A percentile compares a stretch with the other conserved stretches of the same genome.
Evolutionary conservation across 192 early-diverging fungal species (phyloP).

Genomic region (Jimgerdemannia flammicorona): DNA sequence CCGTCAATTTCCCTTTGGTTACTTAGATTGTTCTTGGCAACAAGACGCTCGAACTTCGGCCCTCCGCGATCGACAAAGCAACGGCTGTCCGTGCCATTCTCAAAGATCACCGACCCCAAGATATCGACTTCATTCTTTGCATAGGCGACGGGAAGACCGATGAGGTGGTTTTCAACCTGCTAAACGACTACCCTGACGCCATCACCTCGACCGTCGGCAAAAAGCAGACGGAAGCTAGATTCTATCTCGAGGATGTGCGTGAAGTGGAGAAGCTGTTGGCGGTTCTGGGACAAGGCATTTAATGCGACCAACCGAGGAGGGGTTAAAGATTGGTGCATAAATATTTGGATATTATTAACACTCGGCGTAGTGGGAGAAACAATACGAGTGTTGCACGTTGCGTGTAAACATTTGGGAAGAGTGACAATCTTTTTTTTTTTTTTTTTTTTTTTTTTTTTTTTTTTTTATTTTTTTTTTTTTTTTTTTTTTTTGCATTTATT

Average conservation of each 20-base stretch:
- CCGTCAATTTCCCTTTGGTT: too few species aligned
- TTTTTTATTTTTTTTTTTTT: too few species aligned
- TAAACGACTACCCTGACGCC: constrained; percentile 52
- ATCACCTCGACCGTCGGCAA: constrained; percentile 94
- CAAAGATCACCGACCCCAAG: constrained; percentile 56
- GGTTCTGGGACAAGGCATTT: constrained; percentile 29
- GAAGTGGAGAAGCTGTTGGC: constrained; percentile 44
- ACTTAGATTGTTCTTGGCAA: constrained; percentile 86
- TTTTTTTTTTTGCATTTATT: too few species aligned
- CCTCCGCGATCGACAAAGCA: constrained; percentile 89
- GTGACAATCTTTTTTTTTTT: too few species aligned
- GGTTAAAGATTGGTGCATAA: too few species aligned
- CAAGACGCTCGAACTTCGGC: constrained; percentile 95
- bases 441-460: too few species aligned
- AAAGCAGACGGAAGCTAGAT: constrained; percentile 92
- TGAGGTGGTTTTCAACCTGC: constrained; percentile 85
- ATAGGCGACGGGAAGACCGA: constrained; percentile 96
- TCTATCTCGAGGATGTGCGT: constrained; percentile 71
- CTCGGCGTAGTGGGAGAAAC: too few species aligned
- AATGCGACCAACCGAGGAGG: background rate
- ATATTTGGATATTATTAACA: too few species aligned
- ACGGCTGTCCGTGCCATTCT: constrained; percentile 85
- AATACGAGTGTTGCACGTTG: too few species aligned
- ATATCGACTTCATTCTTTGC: constrained; percentile 72
- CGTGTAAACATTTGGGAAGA: too few species aligned